A percentile compares a stretch with the other conserved stretches of the same genome.
Evolutionary conservation across 768 basidiomycete species (phyloP).

Genomic region (Termitomyces sp.): DNA sequence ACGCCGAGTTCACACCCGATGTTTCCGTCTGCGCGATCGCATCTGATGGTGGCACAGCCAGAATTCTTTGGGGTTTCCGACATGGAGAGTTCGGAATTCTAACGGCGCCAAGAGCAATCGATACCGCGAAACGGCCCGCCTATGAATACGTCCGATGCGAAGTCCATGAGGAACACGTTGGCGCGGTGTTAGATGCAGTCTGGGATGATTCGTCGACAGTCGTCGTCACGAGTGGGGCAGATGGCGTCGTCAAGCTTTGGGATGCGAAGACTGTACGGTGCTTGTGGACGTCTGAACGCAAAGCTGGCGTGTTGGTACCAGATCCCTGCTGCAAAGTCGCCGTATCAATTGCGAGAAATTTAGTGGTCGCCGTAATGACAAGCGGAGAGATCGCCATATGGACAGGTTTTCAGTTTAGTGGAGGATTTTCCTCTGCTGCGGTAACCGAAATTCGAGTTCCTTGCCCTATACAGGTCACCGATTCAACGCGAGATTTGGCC

Average conservation of each 20-base stretch:
- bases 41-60: slow-evolving; percentile 61
- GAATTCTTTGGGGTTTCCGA: slow-evolving; percentile 68
- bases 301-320: slow-evolving; percentile 25
- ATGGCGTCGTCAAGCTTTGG: slow-evolving; percentile 76
- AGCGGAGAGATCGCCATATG: slow-evolving; percentile 59
- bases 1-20: slow-evolving; percentile 67
- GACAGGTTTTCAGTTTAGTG: slow-evolving; percentile 28
- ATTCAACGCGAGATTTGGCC: slow-evolving; percentile 10
- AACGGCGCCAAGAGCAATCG: slow-evolving; percentile 53
- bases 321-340: slow-evolving; percentile 51
- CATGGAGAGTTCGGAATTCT: slow-evolving; percentile 65
- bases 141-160: slow-evolving; percentile 43
- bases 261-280: slow-evolving; percentile 47
- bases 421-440: slow-evolving; percentile 10
- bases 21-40: slow-evolving; percentile 52
- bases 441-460: slow-evolving; percentile 28
- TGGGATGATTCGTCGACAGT: slow-evolving; percentile 35
- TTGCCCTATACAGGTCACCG: slow-evolving; percentile 22
- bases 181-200: slow-evolving; percentile 46
- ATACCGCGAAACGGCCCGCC: slow-evolving; percentile 35
- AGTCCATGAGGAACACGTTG: slow-evolving; percentile 59
- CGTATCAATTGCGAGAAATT: slow-evolving; percentile 33
- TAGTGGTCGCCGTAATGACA: slow-evolving; percentile 43
- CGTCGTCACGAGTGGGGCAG: slow-evolving; percentile 50
- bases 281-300: slow-evolving; percentile 55